Evolutionary conservation across 495 filamentous ascomycete species (phyloP), one percentile per base, ranked within the genome.

Genomic region (Penicillium canariense): DNA sequence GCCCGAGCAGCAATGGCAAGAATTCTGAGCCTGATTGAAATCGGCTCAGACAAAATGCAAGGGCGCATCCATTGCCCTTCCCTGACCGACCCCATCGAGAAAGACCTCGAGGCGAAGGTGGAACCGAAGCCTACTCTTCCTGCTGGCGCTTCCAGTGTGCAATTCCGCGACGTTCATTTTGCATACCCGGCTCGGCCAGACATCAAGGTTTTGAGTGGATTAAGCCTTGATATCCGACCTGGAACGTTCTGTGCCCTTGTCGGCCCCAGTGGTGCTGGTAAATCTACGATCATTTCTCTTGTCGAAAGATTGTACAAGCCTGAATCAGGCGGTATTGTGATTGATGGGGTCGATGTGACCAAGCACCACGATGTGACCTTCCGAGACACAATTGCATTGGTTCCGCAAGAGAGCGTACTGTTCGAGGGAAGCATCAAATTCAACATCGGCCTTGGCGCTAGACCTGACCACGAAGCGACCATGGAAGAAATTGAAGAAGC

Each of bases 231-330:
- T 18, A 80, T 87, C 50, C 65, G 70, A 11, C 79, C 81, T 0
- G 81, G 82, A 10, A 73, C 84, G 56, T 85, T 84, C 59, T 74
- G 73, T 14, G 84, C 82, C 4, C 70, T 86, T 5, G 83, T 86
- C 25, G 84, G 84, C 1, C 77, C 81, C 9, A 81, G 77, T 25
- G 84, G 84, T 22, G 79, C 80, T 43, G 84, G 84, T 30, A 87
- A 87, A 64, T 80, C 77, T 2, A 84, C 83, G 1, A 80, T 83
- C 22, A 79, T 87, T 45, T 77, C 77, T 0, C 68, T 87, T 5
- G 66, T 85, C 2, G 83, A 87, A 56, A 77, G 81, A 20, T 77
- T 84, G 61, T 86, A 86, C 67, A 70, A 70, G 5, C 72, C 76
- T 0, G 61, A 69, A 25, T 56, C 71, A 3, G 73, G 80, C 20